Percentiles rank a stretch among this genome's conserved stretches.
These are phyloP conservation scores for Diaporthe amygdali DNA, from an alignment of 2,329 filamentous ascomycete genomes.

Conservation along the genomic window DNA sequence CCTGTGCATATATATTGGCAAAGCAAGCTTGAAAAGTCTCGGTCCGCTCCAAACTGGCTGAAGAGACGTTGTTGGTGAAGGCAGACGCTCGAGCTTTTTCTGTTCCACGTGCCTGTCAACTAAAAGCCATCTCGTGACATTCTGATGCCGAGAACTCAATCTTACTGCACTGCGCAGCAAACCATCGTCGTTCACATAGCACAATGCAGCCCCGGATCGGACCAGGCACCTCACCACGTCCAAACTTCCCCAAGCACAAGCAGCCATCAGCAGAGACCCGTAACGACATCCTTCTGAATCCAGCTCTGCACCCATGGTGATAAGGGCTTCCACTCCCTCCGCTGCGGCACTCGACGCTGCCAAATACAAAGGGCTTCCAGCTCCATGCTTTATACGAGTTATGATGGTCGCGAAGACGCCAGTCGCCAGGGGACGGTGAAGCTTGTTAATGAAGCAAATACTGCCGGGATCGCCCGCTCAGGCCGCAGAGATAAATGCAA, in stretches of 20 bases:
- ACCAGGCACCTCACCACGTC: background rate
- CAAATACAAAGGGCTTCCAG: background rate
- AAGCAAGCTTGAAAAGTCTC: background rate
- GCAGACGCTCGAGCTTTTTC: background rate
- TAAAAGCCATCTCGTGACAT: background rate
- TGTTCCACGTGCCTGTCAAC: background rate
- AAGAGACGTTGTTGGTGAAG: no score
- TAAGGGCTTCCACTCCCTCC: no score
- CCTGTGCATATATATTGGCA: background rate
- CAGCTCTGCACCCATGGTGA: background rate
- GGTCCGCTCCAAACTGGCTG: background rate
- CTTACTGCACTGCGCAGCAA: background rate
- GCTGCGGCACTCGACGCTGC: background rate
- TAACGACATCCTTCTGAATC: background rate
- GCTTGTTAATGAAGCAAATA: no score
- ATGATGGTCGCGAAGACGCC: background rate
- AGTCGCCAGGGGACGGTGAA: rapidly evolving
- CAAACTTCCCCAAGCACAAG: background rate
- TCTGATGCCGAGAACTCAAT: background rate
- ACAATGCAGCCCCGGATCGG: background rate
- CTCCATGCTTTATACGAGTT: background rate
- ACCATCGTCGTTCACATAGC: background rate
- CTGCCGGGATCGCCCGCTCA: rapidly evolving
- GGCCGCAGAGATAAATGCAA: rapidly evolving
- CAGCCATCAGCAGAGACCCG: background rate